phyloP scores from a whole-genome alignment of 192 early-diverging fungal species.

The Podila verticillata region DNA sequence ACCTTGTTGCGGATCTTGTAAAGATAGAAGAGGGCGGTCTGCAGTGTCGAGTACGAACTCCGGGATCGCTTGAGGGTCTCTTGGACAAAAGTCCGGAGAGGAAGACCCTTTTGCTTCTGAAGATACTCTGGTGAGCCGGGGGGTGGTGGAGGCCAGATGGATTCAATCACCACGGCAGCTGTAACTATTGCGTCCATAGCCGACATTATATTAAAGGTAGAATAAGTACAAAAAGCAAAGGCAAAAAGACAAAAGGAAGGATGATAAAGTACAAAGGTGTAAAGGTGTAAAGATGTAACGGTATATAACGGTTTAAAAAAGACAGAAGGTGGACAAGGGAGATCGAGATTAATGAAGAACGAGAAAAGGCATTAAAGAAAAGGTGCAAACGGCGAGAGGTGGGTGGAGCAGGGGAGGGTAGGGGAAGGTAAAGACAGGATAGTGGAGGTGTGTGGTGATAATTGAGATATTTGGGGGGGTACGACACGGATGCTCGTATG shows the following conservation, averaged over 20 bases:
- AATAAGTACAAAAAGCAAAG: no score
- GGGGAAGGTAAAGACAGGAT: neutral
- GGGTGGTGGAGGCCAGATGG: slow-evolving; percentile 57
- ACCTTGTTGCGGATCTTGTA: slow-evolving; percentile 60
- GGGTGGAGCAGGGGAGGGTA: neutral
- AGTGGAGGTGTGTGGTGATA: neutral
- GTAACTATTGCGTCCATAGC: slow-evolving; percentile 55
- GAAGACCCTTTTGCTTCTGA: slow-evolving; percentile 56
- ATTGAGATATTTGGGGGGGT: neutral
- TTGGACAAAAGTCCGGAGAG: slow-evolving; percentile 75
- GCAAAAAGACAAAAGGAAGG: no score
- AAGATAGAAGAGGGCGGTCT: slow-evolving; percentile 80
- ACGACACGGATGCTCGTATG: slow-evolving; percentile 6
- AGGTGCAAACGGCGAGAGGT: neutral
- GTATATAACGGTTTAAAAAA: no score
- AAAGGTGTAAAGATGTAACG: no score
- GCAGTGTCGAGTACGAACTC: slow-evolving; percentile 81
- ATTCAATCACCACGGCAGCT: slow-evolving; percentile 65
- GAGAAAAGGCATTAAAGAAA: no score
- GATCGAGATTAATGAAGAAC: neutral
- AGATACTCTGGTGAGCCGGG: slow-evolving; percentile 30
- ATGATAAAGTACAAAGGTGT: no score
- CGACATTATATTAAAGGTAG: slow-evolving; percentile 1
- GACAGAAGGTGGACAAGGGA: neutral
- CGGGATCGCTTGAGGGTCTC: slow-evolving; percentile 79